Base-by-base conservation (phyloP, 192 early-diverging fungal species). In the Gaertneriomyces sp. region DNA sequence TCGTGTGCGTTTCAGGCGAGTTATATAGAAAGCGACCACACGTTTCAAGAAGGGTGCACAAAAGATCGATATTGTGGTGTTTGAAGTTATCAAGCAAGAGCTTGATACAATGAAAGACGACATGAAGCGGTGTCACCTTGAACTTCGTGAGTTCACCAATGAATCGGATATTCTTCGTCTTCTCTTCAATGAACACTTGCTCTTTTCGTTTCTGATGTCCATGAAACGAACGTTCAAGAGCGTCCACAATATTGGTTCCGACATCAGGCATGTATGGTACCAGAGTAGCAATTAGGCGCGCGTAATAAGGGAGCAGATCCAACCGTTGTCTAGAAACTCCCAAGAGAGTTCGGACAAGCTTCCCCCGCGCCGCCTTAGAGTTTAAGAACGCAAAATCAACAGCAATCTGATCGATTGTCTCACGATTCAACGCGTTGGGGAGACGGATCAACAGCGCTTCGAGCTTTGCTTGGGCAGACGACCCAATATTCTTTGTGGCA, bases 131-230 rank as follows among this genome's bases (percentile, higher is more conserved):
- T 1, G 87, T 87, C 16, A 98, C 82, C 55, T 78, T 81, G 76
- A 99, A 99, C 74, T 99, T 99, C 42, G 90, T 88, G 45, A 99
- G 85, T 74, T 98, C 94, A 14, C 88, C 87, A 61, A 99, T 79
- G 71, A 87, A 95, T 55, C 89, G 82, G 53, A 90, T 85, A 64
- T 92, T 93, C 78, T 92, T 94, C 42, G 86, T 73, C 45, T 87
- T 84, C 12, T 90, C 85, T 68, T 94, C 91, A 6, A 88, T 72
- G 20, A 89, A 80, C 53, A 88, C 81, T 10, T 81, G 72, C 2
- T 87, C 85, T 46, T 90, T 91, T 66, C 87, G 88, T 60, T 77
- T 83, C 58, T 88, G 82, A n/a, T 90, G 74, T 68, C 83, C 77
- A 58, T 87, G 82, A 74, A 93, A 88, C 62, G 89, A 69, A 45